These are phyloP conservation scores for Adansonia madagascariensis DNA, from an alignment of 441 rosid species.

Conservation along the genomic window DNA sequence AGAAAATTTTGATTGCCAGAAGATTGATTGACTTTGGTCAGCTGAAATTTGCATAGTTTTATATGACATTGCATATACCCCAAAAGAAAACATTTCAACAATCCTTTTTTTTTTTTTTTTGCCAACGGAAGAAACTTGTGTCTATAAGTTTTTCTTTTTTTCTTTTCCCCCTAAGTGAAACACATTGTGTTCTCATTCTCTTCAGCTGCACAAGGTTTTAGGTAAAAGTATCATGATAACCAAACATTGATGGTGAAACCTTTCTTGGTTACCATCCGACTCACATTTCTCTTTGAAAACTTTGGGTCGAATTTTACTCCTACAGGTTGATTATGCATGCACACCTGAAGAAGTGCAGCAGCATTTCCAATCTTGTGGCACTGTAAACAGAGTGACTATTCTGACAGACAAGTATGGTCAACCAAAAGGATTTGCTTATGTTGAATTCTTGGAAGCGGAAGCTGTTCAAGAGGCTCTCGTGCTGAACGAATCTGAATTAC, in stretches of 20 bases:
- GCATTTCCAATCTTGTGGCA: slow-evolving; percentile 93
- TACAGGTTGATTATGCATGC: slow-evolving; percentile 88
- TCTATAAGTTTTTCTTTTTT: neutral
- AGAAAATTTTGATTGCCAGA: neutral
- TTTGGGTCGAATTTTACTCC: slow-evolving; percentile 18
- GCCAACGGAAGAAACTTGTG: neutral
- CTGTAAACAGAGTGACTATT: slow-evolving; percentile 88
- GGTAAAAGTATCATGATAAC: slow-evolving; percentile 6
- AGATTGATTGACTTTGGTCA: neutral
- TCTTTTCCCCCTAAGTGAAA: neutral
- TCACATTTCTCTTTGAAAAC: slow-evolving; percentile 13
- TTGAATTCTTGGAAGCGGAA: slow-evolving; percentile 82
- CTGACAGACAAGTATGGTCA: slow-evolving; percentile 90
- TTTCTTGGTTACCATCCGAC: neutral
- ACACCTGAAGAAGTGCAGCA: slow-evolving; percentile 98
- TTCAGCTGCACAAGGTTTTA: neutral
- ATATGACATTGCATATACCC: neutral
- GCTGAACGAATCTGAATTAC: slow-evolving; percentile 84
- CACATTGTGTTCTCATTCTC: neutral
- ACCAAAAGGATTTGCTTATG: slow-evolving; percentile 95
- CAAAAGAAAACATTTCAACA: neutral
- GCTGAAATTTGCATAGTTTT: neutral
- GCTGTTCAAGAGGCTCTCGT: slow-evolving; percentile 81
- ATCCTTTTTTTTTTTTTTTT: neutral
- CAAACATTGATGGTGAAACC: neutral